Evolutionary conservation across 257 asterid genomes (phyloP).

Genomic region (Solanum bulbocastanum): DNA sequence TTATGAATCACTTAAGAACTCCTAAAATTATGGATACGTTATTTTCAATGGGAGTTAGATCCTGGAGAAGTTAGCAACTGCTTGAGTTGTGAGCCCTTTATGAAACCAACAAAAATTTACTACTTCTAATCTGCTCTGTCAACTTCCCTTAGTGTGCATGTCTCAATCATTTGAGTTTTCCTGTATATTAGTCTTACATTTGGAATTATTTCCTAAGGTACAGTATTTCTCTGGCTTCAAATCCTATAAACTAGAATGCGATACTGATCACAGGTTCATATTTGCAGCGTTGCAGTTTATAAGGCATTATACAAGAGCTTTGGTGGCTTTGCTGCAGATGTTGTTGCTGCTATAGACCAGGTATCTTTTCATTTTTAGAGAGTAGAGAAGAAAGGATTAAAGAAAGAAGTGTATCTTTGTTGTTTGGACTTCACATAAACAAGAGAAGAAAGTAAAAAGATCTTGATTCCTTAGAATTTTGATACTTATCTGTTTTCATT

Average conservation of each 20-base stretch:
- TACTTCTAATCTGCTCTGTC: not conserved
- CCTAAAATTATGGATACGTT: not conserved
- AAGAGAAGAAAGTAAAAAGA: not conserved
- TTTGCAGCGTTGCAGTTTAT: constrained; percentile 70
- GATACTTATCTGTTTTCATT: not conserved
- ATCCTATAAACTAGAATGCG: not conserved
- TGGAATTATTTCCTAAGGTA: not conserved
- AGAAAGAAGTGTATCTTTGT: not conserved
- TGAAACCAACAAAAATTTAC: not conserved
- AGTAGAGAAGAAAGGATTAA: not conserved
- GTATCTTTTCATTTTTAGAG: constrained; percentile 16
- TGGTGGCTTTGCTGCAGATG: constrained; percentile 99
- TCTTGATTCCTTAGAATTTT: not conserved
- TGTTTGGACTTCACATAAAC: not conserved
- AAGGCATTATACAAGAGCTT: constrained; percentile 97
- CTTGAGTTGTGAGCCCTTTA: not conserved
- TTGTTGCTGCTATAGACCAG: constrained; percentile 99
- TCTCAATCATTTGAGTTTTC: not conserved
- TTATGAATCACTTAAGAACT: not conserved
- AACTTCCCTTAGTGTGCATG: not conserved
- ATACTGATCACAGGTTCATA: not conserved
- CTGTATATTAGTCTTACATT: not conserved
- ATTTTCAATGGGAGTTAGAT: not conserved
- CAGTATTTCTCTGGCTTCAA: not conserved
- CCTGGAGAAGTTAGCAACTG: not conserved